These are phyloP conservation scores for Hericium erinaceus DNA, from an alignment of 768 basidiomycete species.

Conservation along the genomic window DNA sequence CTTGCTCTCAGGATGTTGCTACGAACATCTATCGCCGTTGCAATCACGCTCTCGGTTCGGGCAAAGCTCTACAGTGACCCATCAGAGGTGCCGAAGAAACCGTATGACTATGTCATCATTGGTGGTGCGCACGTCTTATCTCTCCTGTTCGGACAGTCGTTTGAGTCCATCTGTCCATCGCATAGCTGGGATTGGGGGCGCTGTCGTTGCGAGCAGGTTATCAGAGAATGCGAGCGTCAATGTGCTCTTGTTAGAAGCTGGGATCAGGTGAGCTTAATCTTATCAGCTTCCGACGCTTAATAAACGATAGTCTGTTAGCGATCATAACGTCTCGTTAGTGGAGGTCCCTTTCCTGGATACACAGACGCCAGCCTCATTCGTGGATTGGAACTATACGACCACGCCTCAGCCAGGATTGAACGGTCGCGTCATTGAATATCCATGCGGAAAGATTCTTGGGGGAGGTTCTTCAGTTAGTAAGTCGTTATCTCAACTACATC, in stretches of 20 bases:
- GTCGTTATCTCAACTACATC: neutral
- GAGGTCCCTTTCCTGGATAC: neutral
- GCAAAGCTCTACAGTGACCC: neutral
- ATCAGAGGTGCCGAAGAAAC: neutral
- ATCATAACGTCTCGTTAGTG: neutral
- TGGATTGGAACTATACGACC: slow-evolving; percentile 17
- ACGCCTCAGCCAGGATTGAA: slow-evolving; percentile 8
- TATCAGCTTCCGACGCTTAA: slow-evolving; percentile 1
- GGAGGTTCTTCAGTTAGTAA: slow-evolving; percentile 13
- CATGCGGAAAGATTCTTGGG: slow-evolving; percentile 12
- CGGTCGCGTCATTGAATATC: slow-evolving; percentile 9
- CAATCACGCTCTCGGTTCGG: neutral
- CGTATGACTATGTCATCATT: slow-evolving; percentile 2
- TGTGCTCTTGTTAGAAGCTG: slow-evolving; percentile 15
- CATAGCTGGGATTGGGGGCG: slow-evolving; percentile 10
- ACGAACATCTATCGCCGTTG: neutral
- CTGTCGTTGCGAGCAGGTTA: slow-evolving; percentile 12
- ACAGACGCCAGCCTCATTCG: slow-evolving; percentile 1
- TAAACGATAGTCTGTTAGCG: neutral
- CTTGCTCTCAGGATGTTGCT: neutral
- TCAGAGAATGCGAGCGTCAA: slow-evolving; percentile 5
- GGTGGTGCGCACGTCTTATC: neutral
- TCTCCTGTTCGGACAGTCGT: neutral
- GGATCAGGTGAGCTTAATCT: neutral
- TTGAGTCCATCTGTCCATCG: neutral